Evolutionary conservation across 2,329 filamentous ascomycete species (phyloP).

Genomic region (Hypoxylon sp.): DNA sequence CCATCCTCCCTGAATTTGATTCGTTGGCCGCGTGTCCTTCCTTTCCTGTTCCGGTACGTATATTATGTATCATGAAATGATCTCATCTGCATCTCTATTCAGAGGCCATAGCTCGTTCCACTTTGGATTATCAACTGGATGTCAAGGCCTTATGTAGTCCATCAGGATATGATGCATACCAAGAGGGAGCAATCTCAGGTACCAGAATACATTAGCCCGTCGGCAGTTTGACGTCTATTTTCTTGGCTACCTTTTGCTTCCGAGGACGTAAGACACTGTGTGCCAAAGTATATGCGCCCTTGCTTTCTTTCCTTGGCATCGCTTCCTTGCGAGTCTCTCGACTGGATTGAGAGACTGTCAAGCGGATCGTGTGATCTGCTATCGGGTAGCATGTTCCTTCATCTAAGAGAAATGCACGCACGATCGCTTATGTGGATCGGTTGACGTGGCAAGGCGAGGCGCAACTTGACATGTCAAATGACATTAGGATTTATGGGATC

Average conservation of each 20-base stretch:
- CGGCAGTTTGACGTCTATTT: conserved; percentile 3
- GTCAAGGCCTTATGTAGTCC: conserved; percentile 11
- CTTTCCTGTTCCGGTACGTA: conserved; percentile 32
- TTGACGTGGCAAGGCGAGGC: conserved; percentile 33
- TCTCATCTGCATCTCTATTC: conserved; percentile 23
- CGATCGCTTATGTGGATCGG: conserved; percentile 34
- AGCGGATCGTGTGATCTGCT: conserved; percentile 12
- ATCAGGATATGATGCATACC: conserved; percentile 11
- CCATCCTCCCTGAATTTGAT: conserved; percentile 20
- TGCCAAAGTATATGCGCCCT: conserved; percentile 13
- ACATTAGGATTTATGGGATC: conserved; percentile 17
- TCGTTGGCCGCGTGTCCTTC: conserved; percentile 19
- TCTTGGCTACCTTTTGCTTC: conserved; percentile 1
- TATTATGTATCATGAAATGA: conserved; percentile 23
- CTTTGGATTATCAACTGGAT: conserved; percentile 19
- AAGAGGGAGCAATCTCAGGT: conserved; percentile 9
- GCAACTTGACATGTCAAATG: conserved; percentile 15
- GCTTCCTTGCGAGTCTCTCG: conserved; percentile 4
- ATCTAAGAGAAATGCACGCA: conserved; percentile 22
- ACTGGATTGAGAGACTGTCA: conserved; percentile 12
- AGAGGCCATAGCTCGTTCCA: conserved; percentile 8
- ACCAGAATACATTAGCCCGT: conserved; percentile 2
- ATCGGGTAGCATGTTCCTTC: conserved; percentile 8
- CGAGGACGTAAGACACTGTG: background rate
- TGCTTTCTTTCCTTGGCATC: conserved; percentile 13